Evolutionary conservation across 768 basidiomycete genomes (phyloP).

Genomic region (Lentinula raphanica): DNA sequence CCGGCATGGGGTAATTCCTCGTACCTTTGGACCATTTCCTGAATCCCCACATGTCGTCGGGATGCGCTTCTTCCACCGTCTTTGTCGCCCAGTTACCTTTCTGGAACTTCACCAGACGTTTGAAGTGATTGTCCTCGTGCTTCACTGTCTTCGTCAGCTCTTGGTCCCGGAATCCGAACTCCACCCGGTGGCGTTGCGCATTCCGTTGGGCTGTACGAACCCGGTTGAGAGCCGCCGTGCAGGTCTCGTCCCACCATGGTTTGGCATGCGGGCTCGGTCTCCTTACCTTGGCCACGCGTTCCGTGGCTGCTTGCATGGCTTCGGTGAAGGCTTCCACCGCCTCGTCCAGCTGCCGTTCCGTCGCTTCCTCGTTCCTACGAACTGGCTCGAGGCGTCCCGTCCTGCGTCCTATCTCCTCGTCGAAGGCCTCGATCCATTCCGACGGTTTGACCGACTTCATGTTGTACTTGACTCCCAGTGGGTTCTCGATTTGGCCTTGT

Average conservation of each 20-base stretch:
- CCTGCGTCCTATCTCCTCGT: not conserved
- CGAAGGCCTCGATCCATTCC: constrained; percentile 13
- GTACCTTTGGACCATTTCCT: constrained; percentile 18
- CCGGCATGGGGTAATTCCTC: constrained; percentile 21
- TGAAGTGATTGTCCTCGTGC: constrained; percentile 13
- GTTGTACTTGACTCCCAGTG: constrained; percentile 10
- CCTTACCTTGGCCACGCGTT: not conserved
- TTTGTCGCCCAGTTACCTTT: constrained; percentile 17
- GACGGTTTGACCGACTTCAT: constrained; percentile 14
- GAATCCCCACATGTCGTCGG: constrained; percentile 20
- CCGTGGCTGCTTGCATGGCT: constrained; percentile 6
- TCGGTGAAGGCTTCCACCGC: constrained; percentile 1
- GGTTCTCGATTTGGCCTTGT: constrained; percentile 13
- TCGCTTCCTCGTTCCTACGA: not conserved
- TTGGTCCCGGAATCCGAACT: not conserved
- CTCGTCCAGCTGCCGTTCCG: not conserved
- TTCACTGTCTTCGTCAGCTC: not conserved
- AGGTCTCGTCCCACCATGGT: constrained; percentile 20
- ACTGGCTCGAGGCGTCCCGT: not conserved
- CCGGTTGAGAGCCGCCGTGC: constrained; percentile 9
- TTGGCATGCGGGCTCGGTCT: constrained; percentile 3
- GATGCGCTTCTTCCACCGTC: constrained; percentile 12
- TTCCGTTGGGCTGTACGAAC: not conserved
- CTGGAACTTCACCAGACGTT: constrained; percentile 13
- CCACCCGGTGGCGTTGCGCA: not conserved